These are phyloP conservation scores for Leptographium galeiforme DNA, from an alignment of 2,329 filamentous ascomycete genomes.

Conservation along the genomic window DNA sequence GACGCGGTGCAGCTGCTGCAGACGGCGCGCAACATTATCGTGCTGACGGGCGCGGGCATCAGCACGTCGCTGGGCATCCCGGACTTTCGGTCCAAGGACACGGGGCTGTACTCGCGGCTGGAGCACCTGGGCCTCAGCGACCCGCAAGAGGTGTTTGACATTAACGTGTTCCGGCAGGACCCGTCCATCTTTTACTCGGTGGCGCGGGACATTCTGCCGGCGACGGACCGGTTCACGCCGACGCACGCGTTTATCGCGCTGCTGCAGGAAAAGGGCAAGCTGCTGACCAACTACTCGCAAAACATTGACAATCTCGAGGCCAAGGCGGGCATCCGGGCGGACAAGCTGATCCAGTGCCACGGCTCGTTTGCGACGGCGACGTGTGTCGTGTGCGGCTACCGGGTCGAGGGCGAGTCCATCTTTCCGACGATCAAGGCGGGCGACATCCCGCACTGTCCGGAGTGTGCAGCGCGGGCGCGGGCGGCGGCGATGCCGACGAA, in stretches of 20 bases:
- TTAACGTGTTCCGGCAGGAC: constrained; percentile 71
- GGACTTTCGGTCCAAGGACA: constrained; percentile 89
- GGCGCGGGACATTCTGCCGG: constrained; percentile 79
- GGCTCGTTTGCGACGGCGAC: constrained; percentile 89
- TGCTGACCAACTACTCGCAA: constrained; percentile 95
- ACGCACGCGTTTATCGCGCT: constrained; percentile 90
- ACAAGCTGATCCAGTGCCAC: constrained; percentile 89
- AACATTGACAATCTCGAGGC: constrained; percentile 96
- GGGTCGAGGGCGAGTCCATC: constrained; percentile 62
- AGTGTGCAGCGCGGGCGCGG: constrained; percentile 40
- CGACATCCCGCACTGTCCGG: constrained; percentile 62
- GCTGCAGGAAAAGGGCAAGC: constrained; percentile 74
- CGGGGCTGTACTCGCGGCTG: constrained; percentile 78
- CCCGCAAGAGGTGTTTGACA: constrained; percentile 93
- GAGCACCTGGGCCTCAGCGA: constrained; percentile 65
- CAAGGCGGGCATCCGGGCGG: constrained; percentile 65
- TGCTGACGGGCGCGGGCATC: constrained; percentile 91
- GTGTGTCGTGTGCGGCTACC: constrained; percentile 68
- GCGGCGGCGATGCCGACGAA: not conserved
- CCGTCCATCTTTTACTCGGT: constrained; percentile 84
- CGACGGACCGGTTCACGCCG: constrained; percentile 67
- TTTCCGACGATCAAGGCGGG: constrained; percentile 67
- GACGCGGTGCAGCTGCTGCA: constrained; percentile 71
- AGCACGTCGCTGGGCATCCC: constrained; percentile 94
- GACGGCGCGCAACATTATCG: constrained; percentile 69